Base-by-base conservation (phyloP, 2,329 filamentous ascomycete species). In the Calonectria ilicicola region DNA sequence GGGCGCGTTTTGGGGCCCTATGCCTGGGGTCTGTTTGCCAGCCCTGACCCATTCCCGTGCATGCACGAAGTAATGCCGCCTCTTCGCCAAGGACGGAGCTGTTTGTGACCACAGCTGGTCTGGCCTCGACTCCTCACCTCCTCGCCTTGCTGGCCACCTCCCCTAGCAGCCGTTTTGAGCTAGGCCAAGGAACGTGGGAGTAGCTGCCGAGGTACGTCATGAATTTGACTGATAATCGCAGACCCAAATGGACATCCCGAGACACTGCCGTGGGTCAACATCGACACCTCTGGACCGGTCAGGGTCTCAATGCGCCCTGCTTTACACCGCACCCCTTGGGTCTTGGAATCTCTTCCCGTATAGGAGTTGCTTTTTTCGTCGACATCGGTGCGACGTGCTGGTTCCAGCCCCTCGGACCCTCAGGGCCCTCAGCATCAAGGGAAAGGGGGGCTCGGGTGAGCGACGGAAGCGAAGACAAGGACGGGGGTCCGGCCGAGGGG, bases 381-480 rank as follows among this genome's bases (percentile, higher is more conserved):
- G n/a, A 65, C 19, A 40, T n/a, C 14, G 35, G 38, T 23, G 29
- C 15, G 58, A 66, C 23, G 14, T 44, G 60, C 38, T 62, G 60
- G 23, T 47, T 40, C 49, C 60, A 58, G 60, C 47, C 46, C 38
- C 67, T 47, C 40, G 60, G 67, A 60, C 60, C 47, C 58, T 64
- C 67, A 44, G 32, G 23, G n/a, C 38, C 65, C 58, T 64, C 67
- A 44, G 32, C 38, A 26, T 3, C 3, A 35, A 35, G 32, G 68
- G 44, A 42, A 51, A 69, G 56, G 65, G 65, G 46, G 42, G 14
- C 10, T 63, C 44, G 27, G 63, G 64, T 27, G 53, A 44, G 44
- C 44, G 53, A 62, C 44, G 42, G 51, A 66, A 70, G 63, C 56
- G 53, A 67, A 27, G 53, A 62, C 44, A 63, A 29, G 44, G 63